A percentile compares a stretch with the other conserved stretches of the same genome.
These are phyloP conservation scores for Inga laurina DNA, from an alignment of 306 rosid species.

Conservation along the genomic window DNA sequence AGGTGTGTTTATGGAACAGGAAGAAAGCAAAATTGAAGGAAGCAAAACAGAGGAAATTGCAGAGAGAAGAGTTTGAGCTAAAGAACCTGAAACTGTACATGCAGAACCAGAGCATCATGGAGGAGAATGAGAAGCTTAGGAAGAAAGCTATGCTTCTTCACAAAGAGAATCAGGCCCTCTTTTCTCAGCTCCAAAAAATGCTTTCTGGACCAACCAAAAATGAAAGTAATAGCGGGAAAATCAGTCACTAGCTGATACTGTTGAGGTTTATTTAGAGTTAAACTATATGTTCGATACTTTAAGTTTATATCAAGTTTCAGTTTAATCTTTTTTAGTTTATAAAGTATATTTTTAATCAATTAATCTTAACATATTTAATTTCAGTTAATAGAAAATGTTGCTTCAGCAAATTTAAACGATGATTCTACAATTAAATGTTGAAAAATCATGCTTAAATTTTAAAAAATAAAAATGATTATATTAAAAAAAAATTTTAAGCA, in stretches of 20 bases:
- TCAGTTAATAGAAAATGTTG: too few relatives aligned
- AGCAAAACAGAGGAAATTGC: constrained; percentile 43
- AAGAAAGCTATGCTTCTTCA: constrained; percentile 77
- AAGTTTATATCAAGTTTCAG: too few relatives aligned
- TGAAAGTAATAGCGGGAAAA: constrained; percentile 13
- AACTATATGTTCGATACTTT: too few relatives aligned
- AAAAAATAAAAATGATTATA: too few relatives aligned
- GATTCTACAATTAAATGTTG: too few relatives aligned
- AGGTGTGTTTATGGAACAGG: constrained; percentile 33
- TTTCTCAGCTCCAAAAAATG: constrained; percentile 62
- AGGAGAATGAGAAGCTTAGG: constrained; percentile 80
- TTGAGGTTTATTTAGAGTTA: not conserved
- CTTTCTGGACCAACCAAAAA: constrained; percentile 31
- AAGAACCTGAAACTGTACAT: constrained; percentile 76
- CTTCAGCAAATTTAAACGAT: too few relatives aligned
- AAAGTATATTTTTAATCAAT: too few relatives aligned
- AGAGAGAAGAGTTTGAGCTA: constrained; percentile 63
- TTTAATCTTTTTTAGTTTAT: too few relatives aligned
- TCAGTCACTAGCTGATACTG: constrained; percentile 28
- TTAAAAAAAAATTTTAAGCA: too few relatives aligned
- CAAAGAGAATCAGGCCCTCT: constrained; percentile 75
- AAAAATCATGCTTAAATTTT: too few relatives aligned
- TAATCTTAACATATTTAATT: too few relatives aligned
- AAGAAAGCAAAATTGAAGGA: constrained; percentile 48
- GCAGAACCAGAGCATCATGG: constrained; percentile 74